Percentiles rank a stretch among this genome's conserved stretches.
Conservation (phyloP, 225 moss, liverwort and hornwort species). For the Climacium dendroides region DNA sequence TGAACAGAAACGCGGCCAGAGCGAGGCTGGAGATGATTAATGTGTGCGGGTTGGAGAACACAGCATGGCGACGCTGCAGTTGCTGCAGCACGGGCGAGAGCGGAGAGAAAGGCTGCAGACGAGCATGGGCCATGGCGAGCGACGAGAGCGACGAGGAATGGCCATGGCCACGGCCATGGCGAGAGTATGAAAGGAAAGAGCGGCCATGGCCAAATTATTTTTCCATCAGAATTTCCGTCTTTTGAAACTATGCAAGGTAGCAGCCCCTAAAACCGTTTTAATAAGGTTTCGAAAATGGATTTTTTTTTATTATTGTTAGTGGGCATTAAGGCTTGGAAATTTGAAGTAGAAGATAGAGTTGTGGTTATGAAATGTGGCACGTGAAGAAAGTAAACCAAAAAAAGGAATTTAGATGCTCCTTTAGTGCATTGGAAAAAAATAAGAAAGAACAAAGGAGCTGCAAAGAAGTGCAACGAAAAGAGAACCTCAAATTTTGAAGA, state of each 20-base stretch:
- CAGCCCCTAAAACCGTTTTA: not conserved
- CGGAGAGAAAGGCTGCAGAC: constrained; percentile 4
- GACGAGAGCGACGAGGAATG: not conserved
- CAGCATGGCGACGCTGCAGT: not conserved
- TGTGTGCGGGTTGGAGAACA: not conserved
- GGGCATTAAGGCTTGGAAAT: not conserved
- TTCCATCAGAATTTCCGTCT: not conserved
- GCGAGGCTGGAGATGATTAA: not conserved
- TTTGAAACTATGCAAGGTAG: not conserved
- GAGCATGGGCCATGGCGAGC: constrained; percentile 1
- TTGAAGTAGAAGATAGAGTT: not conserved
- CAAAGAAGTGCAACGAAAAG: not conserved
- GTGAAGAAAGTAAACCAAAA: fast-evolving
- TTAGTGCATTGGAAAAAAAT: fast-evolving
- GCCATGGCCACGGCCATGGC: not conserved
- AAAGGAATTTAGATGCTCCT: not conserved
- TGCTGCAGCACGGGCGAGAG: not conserved
- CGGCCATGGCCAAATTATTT: not conserved
- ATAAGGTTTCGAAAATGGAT: not conserved
- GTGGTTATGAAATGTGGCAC: fast-evolving
- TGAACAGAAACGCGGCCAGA: not conserved
- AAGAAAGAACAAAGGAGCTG: fast-evolving
- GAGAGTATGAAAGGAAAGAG: not conserved
- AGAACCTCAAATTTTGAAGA: not conserved
- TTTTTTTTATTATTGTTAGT: too few species aligned